These are phyloP conservation scores for Saccharum hybrid DNA, from an alignment of 202 grass and related monocot genomes.

Conservation along the genomic window DNA sequence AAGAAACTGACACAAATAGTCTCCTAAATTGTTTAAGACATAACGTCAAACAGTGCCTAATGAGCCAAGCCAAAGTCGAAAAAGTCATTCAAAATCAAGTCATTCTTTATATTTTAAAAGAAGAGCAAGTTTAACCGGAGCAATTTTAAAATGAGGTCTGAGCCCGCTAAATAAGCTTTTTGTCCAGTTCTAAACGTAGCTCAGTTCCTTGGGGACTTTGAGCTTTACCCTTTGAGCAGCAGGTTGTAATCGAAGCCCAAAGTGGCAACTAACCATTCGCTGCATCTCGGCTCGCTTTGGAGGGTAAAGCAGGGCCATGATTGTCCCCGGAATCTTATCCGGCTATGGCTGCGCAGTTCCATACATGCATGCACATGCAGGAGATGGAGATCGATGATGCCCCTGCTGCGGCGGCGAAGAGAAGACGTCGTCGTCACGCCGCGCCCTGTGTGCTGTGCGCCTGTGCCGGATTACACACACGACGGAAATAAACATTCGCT, in stretches of 20 bases:
- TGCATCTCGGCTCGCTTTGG: slow-evolving; percentile 57
- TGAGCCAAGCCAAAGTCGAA: not conserved
- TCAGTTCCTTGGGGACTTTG: too few relatives aligned
- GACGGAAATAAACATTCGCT: slow-evolving; percentile 39
- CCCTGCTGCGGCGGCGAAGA: not conserved
- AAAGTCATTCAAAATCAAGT: not conserved
- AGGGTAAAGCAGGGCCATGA: slow-evolving; percentile 63
- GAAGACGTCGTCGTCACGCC: slow-evolving; percentile 45
- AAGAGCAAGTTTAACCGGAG: too few relatives aligned
- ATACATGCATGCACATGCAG: not conserved
- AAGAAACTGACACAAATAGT: too few relatives aligned
- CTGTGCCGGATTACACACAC: too few relatives aligned
- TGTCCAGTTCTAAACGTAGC: not conserved
- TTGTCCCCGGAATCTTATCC: slow-evolving; percentile 77
- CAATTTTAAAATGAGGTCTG: not conserved
- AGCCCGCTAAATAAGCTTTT: not conserved
- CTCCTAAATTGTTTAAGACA: not conserved
- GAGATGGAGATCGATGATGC: not conserved
- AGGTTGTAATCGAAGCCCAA: slow-evolving; percentile 40
- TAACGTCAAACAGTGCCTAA: not conserved
- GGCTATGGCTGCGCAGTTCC: slow-evolving; percentile 33
- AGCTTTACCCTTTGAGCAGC: not conserved
- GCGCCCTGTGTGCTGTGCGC: not conserved
- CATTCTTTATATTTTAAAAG: not conserved
- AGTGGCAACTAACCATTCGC: slow-evolving; percentile 55